A percentile compares a stretch with the other conserved stretches of the same genome.
Evolutionary conservation across 345 rosid species (phyloP).

Genomic region (Mercurialis annua): DNA sequence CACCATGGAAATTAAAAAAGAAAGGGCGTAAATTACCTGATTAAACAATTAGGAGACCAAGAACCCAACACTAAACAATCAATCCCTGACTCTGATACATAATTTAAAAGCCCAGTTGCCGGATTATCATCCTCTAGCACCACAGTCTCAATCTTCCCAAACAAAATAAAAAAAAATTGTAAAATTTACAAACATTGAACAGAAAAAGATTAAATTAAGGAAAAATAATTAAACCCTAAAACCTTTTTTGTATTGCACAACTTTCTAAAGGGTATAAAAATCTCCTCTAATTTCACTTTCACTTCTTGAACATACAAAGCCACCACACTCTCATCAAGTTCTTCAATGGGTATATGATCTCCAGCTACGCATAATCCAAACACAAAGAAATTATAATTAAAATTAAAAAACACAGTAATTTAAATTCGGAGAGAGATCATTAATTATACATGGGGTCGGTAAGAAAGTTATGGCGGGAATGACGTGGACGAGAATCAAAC

Average conservation of each 20-base stretch:
- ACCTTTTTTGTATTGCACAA: conserved; percentile 47
- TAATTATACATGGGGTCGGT: conserved; percentile 60
- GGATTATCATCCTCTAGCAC: conserved; percentile 71
- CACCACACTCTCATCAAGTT: conserved; percentile 68
- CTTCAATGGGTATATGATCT: conserved; percentile 50
- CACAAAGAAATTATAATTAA: no score
- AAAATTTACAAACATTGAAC: neutral
- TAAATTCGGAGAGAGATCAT: neutral
- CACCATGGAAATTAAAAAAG: neutral
- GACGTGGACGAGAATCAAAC: conserved; percentile 71
- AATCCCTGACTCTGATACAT: conserved; percentile 43
- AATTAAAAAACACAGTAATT: neutral
- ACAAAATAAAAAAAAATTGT: conserved; percentile 10
- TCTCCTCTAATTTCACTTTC: conserved; percentile 37
- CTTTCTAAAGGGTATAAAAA: conserved; percentile 50
- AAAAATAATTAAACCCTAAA: neutral
- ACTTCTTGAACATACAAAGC: conserved; percentile 56
- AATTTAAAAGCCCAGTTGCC: conserved; percentile 54
- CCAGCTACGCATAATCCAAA: conserved; percentile 41
- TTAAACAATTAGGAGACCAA: conserved; percentile 43
- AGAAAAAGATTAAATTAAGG: neutral
- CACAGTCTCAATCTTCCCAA: conserved; percentile 60
- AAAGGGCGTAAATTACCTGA: conserved; percentile 40
- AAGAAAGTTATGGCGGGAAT: conserved; percentile 56
- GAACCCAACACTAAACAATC: conserved; percentile 70